These are phyloP conservation scores for Capsella rubella DNA, from an alignment of 441 rosid genomes.

Conservation along the genomic window DNA sequence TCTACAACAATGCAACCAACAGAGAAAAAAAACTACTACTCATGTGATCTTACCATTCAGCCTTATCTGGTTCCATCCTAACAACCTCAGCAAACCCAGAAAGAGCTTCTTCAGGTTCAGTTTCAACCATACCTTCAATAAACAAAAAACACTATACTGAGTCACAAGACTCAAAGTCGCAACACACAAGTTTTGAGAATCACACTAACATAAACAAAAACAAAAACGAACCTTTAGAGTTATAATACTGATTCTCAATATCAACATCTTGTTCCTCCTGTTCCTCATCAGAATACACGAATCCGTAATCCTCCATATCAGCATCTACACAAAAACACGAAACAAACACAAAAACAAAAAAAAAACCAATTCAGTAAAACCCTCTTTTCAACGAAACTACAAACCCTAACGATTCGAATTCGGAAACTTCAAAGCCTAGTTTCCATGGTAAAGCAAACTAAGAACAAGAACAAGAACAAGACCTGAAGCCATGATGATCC, in stretches of 20 bases:
- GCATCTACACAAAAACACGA: constrained; percentile 63
- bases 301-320: constrained; percentile 99
- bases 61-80: constrained; percentile 96
- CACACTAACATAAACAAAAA: neutral
- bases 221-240: constrained; percentile 72
- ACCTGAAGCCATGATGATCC: constrained; percentile 54
- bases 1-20: neutral
- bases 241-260: constrained; percentile 96
- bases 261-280: constrained; percentile 98
- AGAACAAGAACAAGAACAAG: neutral
- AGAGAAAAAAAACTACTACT: neutral
- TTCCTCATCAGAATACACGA: constrained; percentile 97
- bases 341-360: neutral
- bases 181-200: neutral
- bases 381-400: neutral
- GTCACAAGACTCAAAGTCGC: neutral
- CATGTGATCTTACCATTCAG: constrained; percentile 76
- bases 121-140: constrained; percentile 77
- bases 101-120: constrained; percentile 94
- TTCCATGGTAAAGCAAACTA: neutral
- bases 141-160: neutral
- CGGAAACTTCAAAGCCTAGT: constrained; percentile 14
- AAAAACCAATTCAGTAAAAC: constrained; percentile 26
- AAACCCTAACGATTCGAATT: constrained; percentile 2
- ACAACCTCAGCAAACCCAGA: constrained; percentile 96